These are phyloP conservation scores for Chaetoscypha palmicola DNA, from an alignment of 2,329 filamentous ascomycete species.

Conservation along the genomic window DNA sequence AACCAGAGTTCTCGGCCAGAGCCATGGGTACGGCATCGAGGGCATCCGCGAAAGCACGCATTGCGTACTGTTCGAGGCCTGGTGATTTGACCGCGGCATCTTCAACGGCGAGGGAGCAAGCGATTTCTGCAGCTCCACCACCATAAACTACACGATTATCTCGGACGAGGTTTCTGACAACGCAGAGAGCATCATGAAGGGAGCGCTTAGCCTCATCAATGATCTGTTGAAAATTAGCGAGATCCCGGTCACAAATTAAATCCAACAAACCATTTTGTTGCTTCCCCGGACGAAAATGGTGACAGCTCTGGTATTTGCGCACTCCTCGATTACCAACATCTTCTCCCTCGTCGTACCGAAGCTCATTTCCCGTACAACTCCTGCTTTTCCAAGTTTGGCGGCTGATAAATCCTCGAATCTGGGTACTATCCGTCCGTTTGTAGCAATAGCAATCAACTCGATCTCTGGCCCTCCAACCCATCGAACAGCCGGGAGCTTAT, in stretches of 20 bases:
- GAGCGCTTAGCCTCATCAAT: conserved; percentile 99
- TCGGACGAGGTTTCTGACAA: conserved; percentile 89
- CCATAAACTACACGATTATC: conserved; percentile 98
- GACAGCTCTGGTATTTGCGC: conserved; percentile 92
- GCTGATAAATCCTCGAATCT: conserved; percentile 89
- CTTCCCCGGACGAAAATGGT: conserved; percentile 94
- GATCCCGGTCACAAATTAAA: conserved; percentile 3
- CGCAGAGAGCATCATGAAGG: conserved; percentile 92
- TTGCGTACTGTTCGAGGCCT: conserved; percentile 97
- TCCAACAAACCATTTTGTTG: conserved; percentile 86
- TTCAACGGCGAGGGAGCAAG: conserved; percentile 92
- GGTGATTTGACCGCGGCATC: conserved; percentile 91
- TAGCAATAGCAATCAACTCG: conserved; percentile 96
- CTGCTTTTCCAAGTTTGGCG: conserved; percentile 85
- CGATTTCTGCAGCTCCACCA: conserved; percentile 92
- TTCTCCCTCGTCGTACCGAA: conserved; percentile 98
- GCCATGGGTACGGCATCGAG: conserved; percentile 93
- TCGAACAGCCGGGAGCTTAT: conserved; percentile 87
- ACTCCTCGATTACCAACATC: conserved; percentile 99
- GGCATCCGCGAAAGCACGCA: conserved; percentile 95
- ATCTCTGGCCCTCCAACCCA: conserved; percentile 99
- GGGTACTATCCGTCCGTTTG: conserved; percentile 94
- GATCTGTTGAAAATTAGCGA: conserved; percentile 51
- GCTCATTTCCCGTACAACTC: conserved; percentile 86
- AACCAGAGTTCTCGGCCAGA: conserved; percentile 90